phyloP scores from a whole-genome alignment of 371 early-diverging fungal species.

The Paraphysoderma sedebokerense region DNA sequence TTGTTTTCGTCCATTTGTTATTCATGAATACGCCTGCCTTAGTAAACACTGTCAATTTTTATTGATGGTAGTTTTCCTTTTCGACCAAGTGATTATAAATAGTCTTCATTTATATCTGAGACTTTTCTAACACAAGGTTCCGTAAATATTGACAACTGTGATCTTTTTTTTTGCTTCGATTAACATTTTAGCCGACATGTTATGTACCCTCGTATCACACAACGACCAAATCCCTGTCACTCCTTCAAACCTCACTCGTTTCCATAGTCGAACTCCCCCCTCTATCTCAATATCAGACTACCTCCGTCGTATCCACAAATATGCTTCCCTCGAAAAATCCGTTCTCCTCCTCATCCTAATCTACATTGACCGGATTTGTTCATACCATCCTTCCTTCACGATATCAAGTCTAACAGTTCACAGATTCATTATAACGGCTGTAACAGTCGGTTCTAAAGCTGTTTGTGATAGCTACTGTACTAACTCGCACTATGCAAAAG shows the following conservation, averaged over 20 bases:
- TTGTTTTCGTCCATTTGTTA: not conserved
- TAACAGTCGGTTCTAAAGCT: conserved; percentile 76
- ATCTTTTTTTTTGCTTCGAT: not conserved
- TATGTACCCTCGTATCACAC: conserved; percentile 46
- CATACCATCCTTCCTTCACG: conserved; percentile 59
- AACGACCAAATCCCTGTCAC: conserved; percentile 81
- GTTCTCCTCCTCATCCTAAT: conserved; percentile 70
- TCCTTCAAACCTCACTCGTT: conserved; percentile 68
- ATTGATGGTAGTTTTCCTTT: not conserved
- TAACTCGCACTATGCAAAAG: conserved; percentile 74
- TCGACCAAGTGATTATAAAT: not conserved
- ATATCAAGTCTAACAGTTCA: conserved; percentile 83
- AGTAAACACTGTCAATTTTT: too few relatives aligned
- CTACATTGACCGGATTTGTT: conserved; percentile 83
- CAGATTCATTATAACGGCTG: conserved; percentile 84
- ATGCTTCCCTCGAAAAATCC: conserved; percentile 75
- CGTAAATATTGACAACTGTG: not conserved
- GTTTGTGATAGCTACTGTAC: conserved; percentile 72
- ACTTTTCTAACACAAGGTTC: not conserved
- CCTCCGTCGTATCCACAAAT: conserved; percentile 65
- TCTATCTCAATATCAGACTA: conserved; percentile 65
- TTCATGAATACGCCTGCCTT: too few relatives aligned
- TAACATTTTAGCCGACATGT: conserved; percentile 43
- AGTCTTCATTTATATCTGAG: not conserved
- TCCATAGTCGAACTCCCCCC: conserved; percentile 91